Evolutionary conservation across 495 filamentous ascomycete genomes (phyloP).

Genomic region (Pseudotulostoma volvatum): DNA sequence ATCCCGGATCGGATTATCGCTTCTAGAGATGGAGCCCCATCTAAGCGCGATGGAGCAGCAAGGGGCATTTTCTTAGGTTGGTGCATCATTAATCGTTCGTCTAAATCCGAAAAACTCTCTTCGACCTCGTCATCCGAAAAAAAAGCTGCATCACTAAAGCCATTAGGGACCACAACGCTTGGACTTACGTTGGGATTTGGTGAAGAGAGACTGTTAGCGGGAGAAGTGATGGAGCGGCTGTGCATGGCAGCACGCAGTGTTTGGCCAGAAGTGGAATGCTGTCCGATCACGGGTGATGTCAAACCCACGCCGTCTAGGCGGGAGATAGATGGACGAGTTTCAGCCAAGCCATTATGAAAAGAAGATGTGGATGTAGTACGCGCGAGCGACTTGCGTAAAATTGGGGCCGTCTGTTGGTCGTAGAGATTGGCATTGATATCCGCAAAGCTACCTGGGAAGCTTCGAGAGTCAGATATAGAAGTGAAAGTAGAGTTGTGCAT

Average conservation of each 20-base stretch:
- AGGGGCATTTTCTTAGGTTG: slow-evolving; percentile 38
- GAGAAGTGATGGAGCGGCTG: slow-evolving; percentile 58
- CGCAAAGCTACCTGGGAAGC: slow-evolving; percentile 45
- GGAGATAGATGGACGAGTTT: slow-evolving; percentile 41
- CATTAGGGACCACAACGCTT: slow-evolving; percentile 14
- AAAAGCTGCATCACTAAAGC: slow-evolving; percentile 31
- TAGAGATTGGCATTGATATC: slow-evolving; percentile 78
- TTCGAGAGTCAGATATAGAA: slow-evolving; percentile 33
- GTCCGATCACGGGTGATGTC: slow-evolving; percentile 3
- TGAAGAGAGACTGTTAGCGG: slow-evolving; percentile 39
- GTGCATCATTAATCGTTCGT: slow-evolving; percentile 31
- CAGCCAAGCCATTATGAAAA: slow-evolving; percentile 78
- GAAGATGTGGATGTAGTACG: slow-evolving; percentile 56
- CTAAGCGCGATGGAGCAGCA: slow-evolving; percentile 22
- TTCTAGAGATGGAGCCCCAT: slow-evolving; percentile 47
- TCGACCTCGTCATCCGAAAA: slow-evolving; percentile 42
- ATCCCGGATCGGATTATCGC: slow-evolving; percentile 50
- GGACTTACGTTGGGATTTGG: slow-evolving; percentile 16
- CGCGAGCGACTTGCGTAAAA: slow-evolving; percentile 66
- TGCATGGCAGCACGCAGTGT: slow-evolving; percentile 41
- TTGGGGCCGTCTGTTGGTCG: slow-evolving; percentile 84
- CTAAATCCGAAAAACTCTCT: slow-evolving; percentile 29
- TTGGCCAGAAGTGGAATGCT: slow-evolving; percentile 9
- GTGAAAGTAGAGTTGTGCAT: slow-evolving; percentile 31
- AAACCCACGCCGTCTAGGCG: slow-evolving; percentile 39